Evolutionary conservation across 2,329 filamentous ascomycete genomes (phyloP).

Genomic region (Xylaria sp.): DNA sequence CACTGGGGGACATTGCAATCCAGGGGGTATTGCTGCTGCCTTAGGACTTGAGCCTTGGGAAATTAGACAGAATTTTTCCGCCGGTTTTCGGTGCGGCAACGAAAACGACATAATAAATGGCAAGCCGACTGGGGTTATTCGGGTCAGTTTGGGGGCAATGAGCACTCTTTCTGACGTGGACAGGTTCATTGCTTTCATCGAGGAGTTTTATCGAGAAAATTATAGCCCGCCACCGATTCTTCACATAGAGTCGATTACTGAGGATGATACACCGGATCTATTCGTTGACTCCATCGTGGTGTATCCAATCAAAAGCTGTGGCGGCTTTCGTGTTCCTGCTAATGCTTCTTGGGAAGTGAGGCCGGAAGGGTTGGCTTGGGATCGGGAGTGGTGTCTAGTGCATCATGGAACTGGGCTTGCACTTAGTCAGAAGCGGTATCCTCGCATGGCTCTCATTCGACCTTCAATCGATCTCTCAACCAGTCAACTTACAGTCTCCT

Average conservation of each 20-base stretch:
- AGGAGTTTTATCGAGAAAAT: slow-evolving; percentile 69
- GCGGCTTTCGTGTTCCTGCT: slow-evolving; percentile 75
- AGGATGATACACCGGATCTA: slow-evolving; percentile 47
- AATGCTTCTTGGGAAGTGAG: slow-evolving; percentile 77
- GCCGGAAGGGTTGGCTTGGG: slow-evolving; percentile 88
- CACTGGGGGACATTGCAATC: slow-evolving; percentile 91
- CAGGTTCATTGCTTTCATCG: slow-evolving; percentile 75
- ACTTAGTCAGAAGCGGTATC: slow-evolving; percentile 88
- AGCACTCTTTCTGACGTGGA: slow-evolving; percentile 80
- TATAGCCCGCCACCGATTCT: slow-evolving; percentile 30
- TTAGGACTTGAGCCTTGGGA: slow-evolving; percentile 82
- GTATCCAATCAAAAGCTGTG: slow-evolving; percentile 96
- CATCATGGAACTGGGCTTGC: slow-evolving; percentile 86
- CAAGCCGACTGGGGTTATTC: slow-evolving; percentile 87
- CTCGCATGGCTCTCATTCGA: slow-evolving; percentile 84
- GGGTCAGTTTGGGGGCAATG: slow-evolving; percentile 90
- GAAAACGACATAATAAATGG: slow-evolving; percentile 84
- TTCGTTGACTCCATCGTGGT: slow-evolving; percentile 74
- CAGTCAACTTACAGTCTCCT: slow-evolving; percentile 72
- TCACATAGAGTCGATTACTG: not conserved
- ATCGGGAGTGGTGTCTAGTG: slow-evolving; percentile 95
- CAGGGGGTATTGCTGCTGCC: slow-evolving; percentile 80
- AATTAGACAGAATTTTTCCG: slow-evolving; percentile 83
- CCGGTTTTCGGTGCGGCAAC: slow-evolving; percentile 84
- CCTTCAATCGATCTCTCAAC: slow-evolving; percentile 76